Conservation (phyloP, 2,329 filamentous ascomycete species). For the Colletotrichum acutatum region DNA sequence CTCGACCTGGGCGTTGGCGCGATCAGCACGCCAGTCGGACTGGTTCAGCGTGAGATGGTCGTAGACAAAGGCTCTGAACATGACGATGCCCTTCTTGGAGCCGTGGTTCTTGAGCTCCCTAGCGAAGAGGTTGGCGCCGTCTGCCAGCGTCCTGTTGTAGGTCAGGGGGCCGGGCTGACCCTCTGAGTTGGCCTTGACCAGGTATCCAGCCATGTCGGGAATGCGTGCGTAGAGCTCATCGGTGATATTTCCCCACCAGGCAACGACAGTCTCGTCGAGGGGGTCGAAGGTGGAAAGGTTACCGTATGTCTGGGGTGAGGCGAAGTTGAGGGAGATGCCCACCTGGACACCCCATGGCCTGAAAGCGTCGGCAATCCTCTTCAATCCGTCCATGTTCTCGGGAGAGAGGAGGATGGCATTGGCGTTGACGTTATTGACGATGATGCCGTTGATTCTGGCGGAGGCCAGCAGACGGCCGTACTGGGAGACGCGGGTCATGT, state of each 20-base stretch:
- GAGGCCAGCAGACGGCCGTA: slow-evolving; percentile 76
- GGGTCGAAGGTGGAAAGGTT: slow-evolving; percentile 73
- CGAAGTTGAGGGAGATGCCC: slow-evolving; percentile 76
- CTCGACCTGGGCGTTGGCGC: slow-evolving; percentile 76
- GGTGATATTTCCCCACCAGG: slow-evolving; percentile 72
- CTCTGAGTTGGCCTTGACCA: slow-evolving; percentile 79
- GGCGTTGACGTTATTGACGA: slow-evolving; percentile 80
- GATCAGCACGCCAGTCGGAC: slow-evolving; percentile 72
- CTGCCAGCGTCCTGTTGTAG: slow-evolving; percentile 75
- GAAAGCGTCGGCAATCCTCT: slow-evolving; percentile 71
- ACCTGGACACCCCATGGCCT: slow-evolving; percentile 75
- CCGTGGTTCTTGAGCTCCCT: slow-evolving; percentile 65
- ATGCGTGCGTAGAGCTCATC: slow-evolving; percentile 68
- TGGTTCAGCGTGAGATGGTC: slow-evolving; percentile 59
- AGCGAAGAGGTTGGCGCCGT: slow-evolving; percentile 77
- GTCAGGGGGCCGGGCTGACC: slow-evolving; percentile 76
- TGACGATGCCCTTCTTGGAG: slow-evolving; percentile 61
- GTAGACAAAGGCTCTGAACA: slow-evolving; percentile 81
- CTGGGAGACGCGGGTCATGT: slow-evolving; percentile 68
- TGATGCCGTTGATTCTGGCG: slow-evolving; percentile 72
- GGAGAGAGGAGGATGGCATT: slow-evolving; percentile 66
- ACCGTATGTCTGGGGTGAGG: slow-evolving; percentile 67
- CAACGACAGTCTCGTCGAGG: slow-evolving; percentile 66
- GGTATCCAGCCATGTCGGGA: slow-evolving; percentile 75
- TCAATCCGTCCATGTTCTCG: slow-evolving; percentile 70